Conservation (phyloP, 2,329 filamentous ascomycete genomes). For the Didymella glomerata region DNA sequence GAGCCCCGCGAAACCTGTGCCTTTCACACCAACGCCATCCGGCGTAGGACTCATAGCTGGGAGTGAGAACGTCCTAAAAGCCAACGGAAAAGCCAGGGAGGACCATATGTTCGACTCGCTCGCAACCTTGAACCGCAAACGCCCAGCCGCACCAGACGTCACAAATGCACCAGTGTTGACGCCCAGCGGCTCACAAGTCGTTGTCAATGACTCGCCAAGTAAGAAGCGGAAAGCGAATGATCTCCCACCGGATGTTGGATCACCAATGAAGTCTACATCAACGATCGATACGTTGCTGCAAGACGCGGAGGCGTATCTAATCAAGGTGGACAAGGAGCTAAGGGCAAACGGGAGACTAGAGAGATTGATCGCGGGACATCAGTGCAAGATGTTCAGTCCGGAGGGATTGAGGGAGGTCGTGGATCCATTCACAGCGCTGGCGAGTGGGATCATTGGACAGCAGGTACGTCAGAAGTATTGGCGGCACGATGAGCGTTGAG, state of each 20-base stretch:
- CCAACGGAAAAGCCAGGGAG: neutral
- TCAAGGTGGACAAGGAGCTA: slow-evolving; percentile 75
- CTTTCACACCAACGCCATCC: slow-evolving; percentile 58
- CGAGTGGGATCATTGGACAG: slow-evolving; percentile 91
- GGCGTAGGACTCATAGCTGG: slow-evolving; percentile 58
- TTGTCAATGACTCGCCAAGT: slow-evolving; percentile 56
- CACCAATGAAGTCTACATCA: slow-evolving; percentile 43
- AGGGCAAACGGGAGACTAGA: slow-evolving; percentile 48
- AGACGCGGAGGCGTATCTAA: slow-evolving; percentile 77
- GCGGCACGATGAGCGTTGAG: neutral
- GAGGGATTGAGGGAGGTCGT: slow-evolving; percentile 83
- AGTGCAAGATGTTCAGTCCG: slow-evolving; percentile 80
- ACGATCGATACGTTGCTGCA: slow-evolving; percentile 75
- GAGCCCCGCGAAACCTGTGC: slow-evolving; percentile 34
- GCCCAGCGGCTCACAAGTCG: slow-evolving; percentile 71
- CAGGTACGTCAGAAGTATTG: slow-evolving; percentile 60
- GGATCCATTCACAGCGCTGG: slow-evolving; percentile 85
- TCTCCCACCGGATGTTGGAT: slow-evolving; percentile 11
- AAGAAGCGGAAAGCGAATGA: slow-evolving; percentile 8
- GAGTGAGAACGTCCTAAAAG: slow-evolving; percentile 30
- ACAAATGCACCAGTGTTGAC: slow-evolving; percentile 78
- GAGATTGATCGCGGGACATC: slow-evolving; percentile 74
- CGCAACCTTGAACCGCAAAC: slow-evolving; percentile 53
- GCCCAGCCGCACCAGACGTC: slow-evolving; percentile 68
- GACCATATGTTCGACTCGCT: slow-evolving; percentile 39